Evolutionary conservation across 2,329 filamentous ascomycete genomes (phyloP), one percentile per base, ranked within the genome.

Genomic region (Pseudocercospora vitis): DNA sequence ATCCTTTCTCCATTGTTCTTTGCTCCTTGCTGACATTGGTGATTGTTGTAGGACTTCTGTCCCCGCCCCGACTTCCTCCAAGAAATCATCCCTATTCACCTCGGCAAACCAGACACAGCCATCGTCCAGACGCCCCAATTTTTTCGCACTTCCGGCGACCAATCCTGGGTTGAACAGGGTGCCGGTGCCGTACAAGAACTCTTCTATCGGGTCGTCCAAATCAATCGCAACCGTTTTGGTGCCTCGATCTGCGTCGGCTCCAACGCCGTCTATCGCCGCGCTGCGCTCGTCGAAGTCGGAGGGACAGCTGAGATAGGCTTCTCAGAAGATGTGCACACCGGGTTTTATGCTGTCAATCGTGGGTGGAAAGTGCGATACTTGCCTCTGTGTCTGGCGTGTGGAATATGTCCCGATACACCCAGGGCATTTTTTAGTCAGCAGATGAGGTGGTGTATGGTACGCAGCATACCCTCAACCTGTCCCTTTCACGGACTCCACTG

Each of bases 161-260:
- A 75, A 59, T 73, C 73, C 0, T 75, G 73, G 73, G 71, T 74
- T 3, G 73, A 75, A 63, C 73, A 75, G 62, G 73, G 73, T 9
- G 73, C 73, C 0, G 73, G 73, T 4, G 70, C 71, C 0, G 71
- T 72, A 1, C 73, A 75, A 54, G 73, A 75, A 53, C 61, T 74
- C 24, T 74, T 74, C 61, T 75, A 74, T 54, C 73, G 73, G 9
- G 72, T 75, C 4, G 72, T 75, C 5, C 71, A 75, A 61, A 68
- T 72, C 28, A 74, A 74, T 33, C 65, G 73, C 8, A 70, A 75
- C 48, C 61, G 63, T 19, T 75, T 72, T 70, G 72, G 71, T 1
- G 73, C 73, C 2, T 70, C 70, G 1, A 74, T 75, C 21, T 75
- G 73, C 19, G 73, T 74, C 6, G 73, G 73, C 2, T 74, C 71